Evolutionary conservation across 2,329 filamentous ascomycete species (phyloP).

Genomic region (Spiromastix sp.): DNA sequence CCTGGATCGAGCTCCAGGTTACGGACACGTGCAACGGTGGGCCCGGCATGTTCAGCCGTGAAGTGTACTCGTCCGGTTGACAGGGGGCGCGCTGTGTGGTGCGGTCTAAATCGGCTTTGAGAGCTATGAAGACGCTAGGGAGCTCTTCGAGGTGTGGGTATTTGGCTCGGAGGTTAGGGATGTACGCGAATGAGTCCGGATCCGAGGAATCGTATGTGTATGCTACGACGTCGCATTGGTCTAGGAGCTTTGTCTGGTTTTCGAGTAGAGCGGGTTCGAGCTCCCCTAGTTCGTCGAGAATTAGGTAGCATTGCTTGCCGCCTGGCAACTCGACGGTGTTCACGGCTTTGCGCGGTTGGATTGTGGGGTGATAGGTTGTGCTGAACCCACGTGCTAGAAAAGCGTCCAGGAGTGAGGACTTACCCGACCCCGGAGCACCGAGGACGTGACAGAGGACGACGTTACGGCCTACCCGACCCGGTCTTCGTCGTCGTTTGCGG

Average conservation of each 20-base stretch:
- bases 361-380: conserved; percentile 78
- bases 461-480: conserved; percentile 81
- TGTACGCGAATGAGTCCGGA: conserved; percentile 88
- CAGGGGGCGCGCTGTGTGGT: conserved; percentile 87
- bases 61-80: conserved; percentile 88
- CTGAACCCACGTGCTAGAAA: conserved; percentile 86
- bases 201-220: conserved; percentile 97
- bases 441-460: conserved; percentile 91
- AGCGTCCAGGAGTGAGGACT: conserved; percentile 80
- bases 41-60: conserved; percentile 69
- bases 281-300: conserved; percentile 88
- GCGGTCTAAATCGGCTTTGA: conserved; percentile 94
- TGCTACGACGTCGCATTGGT: conserved; percentile 86
- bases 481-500: conserved; percentile 70
- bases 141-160: conserved; percentile 80
- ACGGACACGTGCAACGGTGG: conserved; percentile 88
- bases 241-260: conserved; percentile 71
- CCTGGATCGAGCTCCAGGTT: conserved; percentile 85
- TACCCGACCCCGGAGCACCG: conserved; percentile 75
- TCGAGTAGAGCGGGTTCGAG: conserved; percentile 91
- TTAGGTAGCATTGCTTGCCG: conserved; percentile 93
- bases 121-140: conserved; percentile 79
- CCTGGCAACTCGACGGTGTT: conserved; percentile 94
- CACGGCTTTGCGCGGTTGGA: conserved; percentile 85
- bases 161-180: conserved; percentile 67